Evolutionary conservation across 1,139 yeast genomes (phyloP).

Genomic region (Nadsonia starkeyi-henricii): DNA sequence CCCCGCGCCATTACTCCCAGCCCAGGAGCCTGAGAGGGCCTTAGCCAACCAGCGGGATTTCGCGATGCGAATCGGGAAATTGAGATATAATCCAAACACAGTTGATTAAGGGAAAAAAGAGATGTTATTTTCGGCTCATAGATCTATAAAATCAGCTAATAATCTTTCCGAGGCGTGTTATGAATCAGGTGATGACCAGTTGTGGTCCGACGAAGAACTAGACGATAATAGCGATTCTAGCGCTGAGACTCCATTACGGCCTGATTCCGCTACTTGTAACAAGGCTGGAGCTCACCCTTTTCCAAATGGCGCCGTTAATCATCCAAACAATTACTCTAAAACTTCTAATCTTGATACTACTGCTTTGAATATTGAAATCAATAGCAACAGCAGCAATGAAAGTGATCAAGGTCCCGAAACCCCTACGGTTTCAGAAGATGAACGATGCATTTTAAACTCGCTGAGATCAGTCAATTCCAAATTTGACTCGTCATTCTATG

Average conservation of each 20-base stretch:
- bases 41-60: neutral
- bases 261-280: no score
- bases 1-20: neutral
- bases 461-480: neutral
- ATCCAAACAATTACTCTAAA: no score
- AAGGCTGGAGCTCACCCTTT: no score
- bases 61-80: slow-evolving; percentile 1
- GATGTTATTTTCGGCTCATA: neutral
- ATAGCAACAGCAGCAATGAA: neutral
- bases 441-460: neutral
- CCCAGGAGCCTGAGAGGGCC: no score
- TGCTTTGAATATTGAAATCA: neutral
- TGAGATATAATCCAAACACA: neutral
- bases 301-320: no score
- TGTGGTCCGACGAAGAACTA: slow-evolving; percentile 15
- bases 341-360: neutral
- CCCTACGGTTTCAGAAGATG: slow-evolving; percentile 6
- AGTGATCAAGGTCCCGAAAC: slow-evolving; percentile 4
- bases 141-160: neutral
- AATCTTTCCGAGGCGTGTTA: neutral
- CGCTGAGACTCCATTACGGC: no score
- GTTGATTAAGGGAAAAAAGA: neutral
- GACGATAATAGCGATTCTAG: slow-evolving; percentile 5
- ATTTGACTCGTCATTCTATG: neutral
- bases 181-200: slow-evolving; percentile 8